These are phyloP conservation scores for Boletus mariae DNA, from an alignment of 1,284 basidiomycete species.

Conservation along the genomic window DNA sequence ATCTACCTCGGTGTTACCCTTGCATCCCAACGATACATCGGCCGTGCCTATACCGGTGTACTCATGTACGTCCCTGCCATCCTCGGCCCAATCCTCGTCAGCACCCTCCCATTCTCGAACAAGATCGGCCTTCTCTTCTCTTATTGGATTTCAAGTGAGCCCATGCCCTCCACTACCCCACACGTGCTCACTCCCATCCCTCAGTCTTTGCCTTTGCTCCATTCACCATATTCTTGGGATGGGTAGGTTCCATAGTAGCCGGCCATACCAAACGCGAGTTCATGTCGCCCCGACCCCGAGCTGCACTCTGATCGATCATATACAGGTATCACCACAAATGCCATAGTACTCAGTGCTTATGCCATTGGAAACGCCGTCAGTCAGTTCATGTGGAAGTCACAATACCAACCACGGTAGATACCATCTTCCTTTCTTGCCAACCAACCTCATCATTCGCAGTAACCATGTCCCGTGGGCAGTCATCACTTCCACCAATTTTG, in stretches of 20 bases:
- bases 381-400: conserved; percentile 74
- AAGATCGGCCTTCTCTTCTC: conserved; percentile 69
- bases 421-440: not conserved
- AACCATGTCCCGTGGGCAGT: conserved; percentile 69
- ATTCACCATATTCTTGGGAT: conserved; percentile 67
- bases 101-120: conserved; percentile 60
- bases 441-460: conserved; percentile 29
- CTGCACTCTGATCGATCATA: conserved; percentile 10
- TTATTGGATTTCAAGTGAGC: conserved; percentile 68
- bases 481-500: conserved; percentile 54
- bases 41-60: conserved; percentile 59
- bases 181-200: not conserved
- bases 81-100: conserved; percentile 65
- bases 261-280: conserved; percentile 72
- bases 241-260: conserved; percentile 63
- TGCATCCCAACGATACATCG: conserved; percentile 48
- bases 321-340: conserved; percentile 66
- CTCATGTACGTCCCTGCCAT: conserved; percentile 68
- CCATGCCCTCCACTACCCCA: not conserved
- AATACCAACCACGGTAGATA: conserved; percentile 61
- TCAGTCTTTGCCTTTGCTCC: conserved; percentile 67
- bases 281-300: not conserved
- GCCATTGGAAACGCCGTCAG: conserved; percentile 70
- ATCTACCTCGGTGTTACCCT: conserved; percentile 60
- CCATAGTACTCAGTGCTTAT: conserved; percentile 68